These are phyloP conservation scores for Geotrichum reessii DNA, from an alignment of 1,139 yeast genomes.

Conservation along the genomic window DNA sequence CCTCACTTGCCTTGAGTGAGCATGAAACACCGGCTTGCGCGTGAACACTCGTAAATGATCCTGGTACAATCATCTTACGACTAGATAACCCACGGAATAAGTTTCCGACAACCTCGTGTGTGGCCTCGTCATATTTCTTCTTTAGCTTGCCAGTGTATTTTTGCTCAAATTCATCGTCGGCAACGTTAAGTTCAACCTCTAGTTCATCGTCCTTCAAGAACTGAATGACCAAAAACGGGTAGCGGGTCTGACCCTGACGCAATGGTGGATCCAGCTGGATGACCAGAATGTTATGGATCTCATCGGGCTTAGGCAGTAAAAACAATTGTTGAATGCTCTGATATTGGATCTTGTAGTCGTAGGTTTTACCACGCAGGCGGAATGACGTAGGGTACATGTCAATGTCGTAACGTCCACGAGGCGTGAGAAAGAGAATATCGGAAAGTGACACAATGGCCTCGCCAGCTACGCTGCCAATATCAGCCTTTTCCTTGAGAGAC, in stretches of 20 bases:
- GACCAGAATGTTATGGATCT: conserved; percentile 78
- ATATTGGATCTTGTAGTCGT: conserved; percentile 92
- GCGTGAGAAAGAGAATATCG: conserved; percentile 88
- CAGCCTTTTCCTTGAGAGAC: conserved; percentile 89
- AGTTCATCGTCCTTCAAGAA: conserved; percentile 85
- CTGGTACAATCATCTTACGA: conserved; percentile 78
- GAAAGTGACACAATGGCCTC: conserved; percentile 94
- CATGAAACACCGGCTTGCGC: conserved; percentile 80
- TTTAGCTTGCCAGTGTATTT: conserved; percentile 73
- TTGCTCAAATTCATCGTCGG: conserved; percentile 71
- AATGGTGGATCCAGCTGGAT: conserved; percentile 93
- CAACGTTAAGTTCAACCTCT: conserved; percentile 81
- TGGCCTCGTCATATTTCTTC: conserved; percentile 70
- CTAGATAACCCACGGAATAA: conserved; percentile 88
- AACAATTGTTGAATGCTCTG: conserved; percentile 85
- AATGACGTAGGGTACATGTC: conserved; percentile 86
- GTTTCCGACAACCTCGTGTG: conserved; percentile 83
- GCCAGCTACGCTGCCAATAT: conserved; percentile 91
- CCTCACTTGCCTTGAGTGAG: conserved; percentile 92
- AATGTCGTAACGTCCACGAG: conserved; percentile 93
- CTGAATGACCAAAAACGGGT: conserved; percentile 87
- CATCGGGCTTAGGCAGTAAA: conserved; percentile 91
- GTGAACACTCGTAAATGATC: conserved; percentile 63
- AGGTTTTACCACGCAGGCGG: conserved; percentile 93
- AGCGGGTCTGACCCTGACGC: conserved; percentile 92